Conservation (phyloP, 208 protist species). For the Blechomonas ayalai region DNA sequence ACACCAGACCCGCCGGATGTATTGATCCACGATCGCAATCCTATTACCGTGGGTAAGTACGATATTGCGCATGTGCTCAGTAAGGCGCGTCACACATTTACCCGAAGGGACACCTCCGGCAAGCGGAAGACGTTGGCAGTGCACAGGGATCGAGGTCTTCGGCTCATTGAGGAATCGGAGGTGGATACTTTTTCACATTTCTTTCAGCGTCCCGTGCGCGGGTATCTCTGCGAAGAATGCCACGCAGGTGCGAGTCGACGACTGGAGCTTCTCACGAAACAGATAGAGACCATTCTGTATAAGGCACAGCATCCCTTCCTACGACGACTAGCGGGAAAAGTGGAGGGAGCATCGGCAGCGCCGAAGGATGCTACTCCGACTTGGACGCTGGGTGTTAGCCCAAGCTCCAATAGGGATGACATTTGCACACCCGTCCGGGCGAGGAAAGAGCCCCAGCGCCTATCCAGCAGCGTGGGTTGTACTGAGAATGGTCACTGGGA, state of each 20-base stretch:
- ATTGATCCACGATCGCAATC: too few species aligned
- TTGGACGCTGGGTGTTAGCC: neutral
- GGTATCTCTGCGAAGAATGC: constrained; percentile 74
- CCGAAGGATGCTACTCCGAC: neutral
- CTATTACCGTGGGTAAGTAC: too few species aligned
- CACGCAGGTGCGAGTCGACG: constrained; percentile 51
- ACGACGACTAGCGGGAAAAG: constrained; percentile 10
- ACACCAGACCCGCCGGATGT: too few species aligned
- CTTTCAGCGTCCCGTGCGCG: constrained; percentile 70
- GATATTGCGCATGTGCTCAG: too few species aligned
- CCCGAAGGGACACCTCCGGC: constrained; percentile 34
- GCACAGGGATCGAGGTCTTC: constrained; percentile 68
- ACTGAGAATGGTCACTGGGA: neutral
- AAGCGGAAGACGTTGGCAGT: constrained; percentile 26
- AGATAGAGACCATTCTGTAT: constrained; percentile 60
- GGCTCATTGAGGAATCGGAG: constrained; percentile 75
- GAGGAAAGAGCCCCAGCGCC: neutral
- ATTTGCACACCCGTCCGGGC: neutral
- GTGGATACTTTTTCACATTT: constrained; percentile 78
- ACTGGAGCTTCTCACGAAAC: constrained; percentile 52
- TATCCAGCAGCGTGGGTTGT: neutral
- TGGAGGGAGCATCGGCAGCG: constrained; percentile 3
- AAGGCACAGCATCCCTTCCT: constrained; percentile 54
- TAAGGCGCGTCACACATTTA: too few species aligned
- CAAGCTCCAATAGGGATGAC: neutral